These are phyloP conservation scores for Penicillium sp. DNA, from an alignment of 2,329 filamentous ascomycete genomes.

Conservation along the genomic window DNA sequence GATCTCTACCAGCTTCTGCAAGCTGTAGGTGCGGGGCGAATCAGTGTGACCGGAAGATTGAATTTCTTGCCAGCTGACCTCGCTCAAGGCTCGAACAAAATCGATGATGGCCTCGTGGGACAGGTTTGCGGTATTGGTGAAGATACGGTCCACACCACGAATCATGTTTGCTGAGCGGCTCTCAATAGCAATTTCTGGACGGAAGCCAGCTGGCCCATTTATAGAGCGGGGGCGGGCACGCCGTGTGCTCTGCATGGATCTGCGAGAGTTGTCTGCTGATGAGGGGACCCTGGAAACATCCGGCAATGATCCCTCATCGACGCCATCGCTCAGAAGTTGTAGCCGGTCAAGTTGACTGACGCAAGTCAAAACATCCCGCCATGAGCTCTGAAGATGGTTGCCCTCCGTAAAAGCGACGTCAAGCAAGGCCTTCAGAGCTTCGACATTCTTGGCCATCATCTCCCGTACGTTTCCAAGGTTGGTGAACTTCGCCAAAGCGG, in stretches of 20 bases:
- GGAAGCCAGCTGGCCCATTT: conserved; percentile 54
- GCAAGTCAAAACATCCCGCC: conserved; percentile 92
- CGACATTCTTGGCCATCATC: conserved; percentile 93
- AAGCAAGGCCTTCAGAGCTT: conserved; percentile 84
- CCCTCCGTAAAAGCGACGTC: conserved; percentile 92
- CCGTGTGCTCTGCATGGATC: conserved; percentile 59
- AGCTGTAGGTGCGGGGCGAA: conserved; percentile 89
- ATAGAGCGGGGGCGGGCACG: conserved; percentile 48
- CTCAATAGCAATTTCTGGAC: conserved; percentile 81
- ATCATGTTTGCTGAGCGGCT: conserved; percentile 90
- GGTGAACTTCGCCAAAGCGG: conserved; percentile 85
- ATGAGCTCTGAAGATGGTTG: conserved; percentile 81
- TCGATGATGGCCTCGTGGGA: conserved; percentile 92
- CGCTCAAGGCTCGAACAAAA: conserved; percentile 85
- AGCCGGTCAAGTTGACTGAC: conserved; percentile 94
- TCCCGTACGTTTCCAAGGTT: conserved; percentile 94
- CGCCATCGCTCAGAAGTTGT: conserved; percentile 89
- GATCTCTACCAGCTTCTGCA: conserved; percentile 98
- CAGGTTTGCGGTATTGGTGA: conserved; percentile 90
- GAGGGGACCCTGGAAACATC: conserved; percentile 82
- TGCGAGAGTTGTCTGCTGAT: conserved; percentile 56
- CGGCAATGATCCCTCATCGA: conserved; percentile 86
- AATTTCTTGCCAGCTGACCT: conserved; percentile 99
- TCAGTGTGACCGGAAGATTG: conserved; percentile 95
- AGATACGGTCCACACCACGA: conserved; percentile 89